These are phyloP conservation scores for Fusarium tuaranense DNA, from an alignment of 2,329 filamentous ascomycete species.

Conservation along the genomic window DNA sequence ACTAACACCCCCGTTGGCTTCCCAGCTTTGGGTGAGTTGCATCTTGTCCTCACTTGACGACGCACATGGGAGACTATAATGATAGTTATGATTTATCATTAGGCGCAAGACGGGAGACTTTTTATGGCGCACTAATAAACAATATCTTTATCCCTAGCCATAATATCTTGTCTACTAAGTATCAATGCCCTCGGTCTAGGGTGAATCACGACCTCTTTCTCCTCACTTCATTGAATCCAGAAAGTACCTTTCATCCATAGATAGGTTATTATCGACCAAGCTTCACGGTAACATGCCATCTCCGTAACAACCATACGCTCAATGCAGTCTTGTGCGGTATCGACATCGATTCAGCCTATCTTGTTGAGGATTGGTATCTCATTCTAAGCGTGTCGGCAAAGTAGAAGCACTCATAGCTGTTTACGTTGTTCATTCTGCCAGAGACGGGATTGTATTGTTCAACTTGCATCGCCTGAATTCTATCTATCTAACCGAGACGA, in stretches of 20 bases:
- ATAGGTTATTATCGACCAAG: background rate
- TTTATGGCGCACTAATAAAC: background rate
- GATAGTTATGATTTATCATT: background rate
- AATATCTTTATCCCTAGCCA: background rate
- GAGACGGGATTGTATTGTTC: background rate
- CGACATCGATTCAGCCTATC: background rate
- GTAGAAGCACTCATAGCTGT: no score
- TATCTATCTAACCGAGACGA: background rate
- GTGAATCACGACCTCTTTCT: background rate
- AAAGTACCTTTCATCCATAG: background rate
- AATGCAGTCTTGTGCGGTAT: background rate
- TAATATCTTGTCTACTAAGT: no score
- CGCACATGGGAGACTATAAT: background rate
- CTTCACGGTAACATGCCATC: background rate
- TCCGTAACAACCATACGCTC: background rate
- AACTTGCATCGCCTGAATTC: background rate
- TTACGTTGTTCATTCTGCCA: background rate
- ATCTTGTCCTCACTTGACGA: background rate
- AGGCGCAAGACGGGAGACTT: background rate
- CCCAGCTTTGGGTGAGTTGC: background rate
- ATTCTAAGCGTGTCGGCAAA: no score
- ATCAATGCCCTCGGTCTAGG: background rate
- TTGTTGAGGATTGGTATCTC: no score
- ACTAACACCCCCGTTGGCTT: background rate
- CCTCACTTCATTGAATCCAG: background rate